A percentile compares a stretch with the other conserved stretches of the same genome.
phyloP scores from a whole-genome alignment of 129 eudicot species.

The Artemisia tridentata region DNA sequence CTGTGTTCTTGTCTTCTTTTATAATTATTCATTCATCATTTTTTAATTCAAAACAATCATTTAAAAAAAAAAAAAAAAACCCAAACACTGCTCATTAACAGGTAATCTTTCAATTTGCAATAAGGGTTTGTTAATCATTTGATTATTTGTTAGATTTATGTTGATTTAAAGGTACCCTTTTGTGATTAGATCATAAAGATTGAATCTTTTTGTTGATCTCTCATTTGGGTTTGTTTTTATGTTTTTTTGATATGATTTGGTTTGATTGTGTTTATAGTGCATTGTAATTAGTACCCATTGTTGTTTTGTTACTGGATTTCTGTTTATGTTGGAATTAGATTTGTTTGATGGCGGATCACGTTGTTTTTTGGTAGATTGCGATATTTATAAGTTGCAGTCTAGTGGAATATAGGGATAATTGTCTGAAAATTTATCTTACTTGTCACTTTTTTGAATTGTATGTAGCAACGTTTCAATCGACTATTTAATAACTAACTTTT shows the following conservation, averaged over 20 bases:
- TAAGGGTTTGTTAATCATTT: background rate
- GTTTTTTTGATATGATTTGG: conserved; percentile 19
- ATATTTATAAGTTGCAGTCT: conserved; percentile 3
- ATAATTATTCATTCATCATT: no score
- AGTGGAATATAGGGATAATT: conserved; percentile 8
- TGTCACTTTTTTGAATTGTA: no score
- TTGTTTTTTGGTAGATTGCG: conserved; percentile 20
- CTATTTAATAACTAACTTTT: no score
- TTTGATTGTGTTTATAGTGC: conserved; percentile 4
- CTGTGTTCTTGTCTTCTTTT: conserved; percentile 1
- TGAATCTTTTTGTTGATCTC: conserved; percentile 25
- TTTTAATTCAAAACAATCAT: no score
- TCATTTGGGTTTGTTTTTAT: conserved; percentile 9
- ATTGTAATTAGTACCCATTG: conserved; percentile 9
- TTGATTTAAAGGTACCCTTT: conserved; percentile 12
- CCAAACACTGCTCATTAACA: conserved; percentile 1
- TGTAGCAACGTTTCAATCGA: no score
- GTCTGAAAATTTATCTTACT: no score
- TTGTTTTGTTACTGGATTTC: conserved; percentile 9
- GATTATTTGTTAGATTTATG: conserved; percentile 13
- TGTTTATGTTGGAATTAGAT: conserved; percentile 6
- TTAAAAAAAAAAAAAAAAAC: no score
- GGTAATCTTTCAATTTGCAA: conserved; percentile 18
- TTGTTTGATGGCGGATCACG: conserved; percentile 23
- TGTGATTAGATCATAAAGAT: conserved; percentile 8